Conservation (phyloP, 352 stramenopile species). For the Blastocystis sp. region DNA sequence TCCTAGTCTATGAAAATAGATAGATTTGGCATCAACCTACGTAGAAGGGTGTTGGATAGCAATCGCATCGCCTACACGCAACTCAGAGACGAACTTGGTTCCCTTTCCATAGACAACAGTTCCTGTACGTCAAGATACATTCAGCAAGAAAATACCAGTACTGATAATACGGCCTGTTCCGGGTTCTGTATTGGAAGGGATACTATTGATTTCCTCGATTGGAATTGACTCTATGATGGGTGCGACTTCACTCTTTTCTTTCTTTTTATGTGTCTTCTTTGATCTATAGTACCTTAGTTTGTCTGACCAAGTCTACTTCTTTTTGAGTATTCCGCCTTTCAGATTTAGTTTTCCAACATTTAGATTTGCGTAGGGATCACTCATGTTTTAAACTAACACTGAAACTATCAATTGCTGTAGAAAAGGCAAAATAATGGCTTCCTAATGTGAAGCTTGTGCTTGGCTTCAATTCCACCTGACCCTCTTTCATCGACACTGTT, state of each 20-base stretch:
- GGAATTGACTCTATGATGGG: background rate
- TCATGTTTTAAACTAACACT: slow-evolving; percentile 60
- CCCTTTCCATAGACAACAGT: slow-evolving; percentile 41
- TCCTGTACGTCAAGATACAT: background rate
- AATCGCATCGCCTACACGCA: slow-evolving; percentile 1
- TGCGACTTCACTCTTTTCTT: background rate
- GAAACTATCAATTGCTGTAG: background rate
- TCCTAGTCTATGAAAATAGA: background rate
- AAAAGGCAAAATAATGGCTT: background rate
- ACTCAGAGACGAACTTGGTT: slow-evolving; percentile 40
- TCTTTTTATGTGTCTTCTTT: slow-evolving; percentile 55
- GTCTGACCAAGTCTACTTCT: background rate
- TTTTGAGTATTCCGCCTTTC: slow-evolving; percentile 22
- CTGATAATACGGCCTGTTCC: slow-evolving; percentile 39
- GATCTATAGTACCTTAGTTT: background rate
- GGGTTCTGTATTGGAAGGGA: slow-evolving; percentile 10
- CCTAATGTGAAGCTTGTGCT: background rate
- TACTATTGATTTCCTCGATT: slow-evolving; percentile 2
- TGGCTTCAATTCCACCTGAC: background rate
- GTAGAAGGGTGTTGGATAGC: slow-evolving; percentile 25
- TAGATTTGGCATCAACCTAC: background rate
- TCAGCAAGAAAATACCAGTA: background rate
- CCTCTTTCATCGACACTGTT: background rate
- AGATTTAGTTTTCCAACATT: slow-evolving; percentile 52
- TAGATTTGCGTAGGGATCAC: slow-evolving; percentile 4